A percentile compares a stretch with the other conserved stretches of the same genome.
These are phyloP conservation scores for Quercus rubra DNA, from an alignment of 306 rosid genomes.

Conservation along the genomic window DNA sequence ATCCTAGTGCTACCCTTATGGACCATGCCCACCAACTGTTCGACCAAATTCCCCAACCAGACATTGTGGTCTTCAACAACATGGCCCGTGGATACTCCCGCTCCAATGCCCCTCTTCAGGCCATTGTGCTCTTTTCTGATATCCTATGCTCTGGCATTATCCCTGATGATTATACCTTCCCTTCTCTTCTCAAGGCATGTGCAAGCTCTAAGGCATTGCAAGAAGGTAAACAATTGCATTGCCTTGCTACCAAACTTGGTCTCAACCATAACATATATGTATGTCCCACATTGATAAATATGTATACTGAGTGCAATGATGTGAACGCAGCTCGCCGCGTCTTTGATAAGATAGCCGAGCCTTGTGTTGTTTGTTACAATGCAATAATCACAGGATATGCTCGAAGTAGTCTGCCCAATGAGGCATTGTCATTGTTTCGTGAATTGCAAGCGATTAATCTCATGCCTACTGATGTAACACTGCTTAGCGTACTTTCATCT, in stretches of 20 bases:
- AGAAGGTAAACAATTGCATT: slow-evolving; percentile 76
- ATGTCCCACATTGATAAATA: slow-evolving; percentile 63
- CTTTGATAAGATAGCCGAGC: slow-evolving; percentile 60
- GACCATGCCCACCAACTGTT: slow-evolving; percentile 59
- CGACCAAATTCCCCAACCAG: slow-evolving; percentile 61
- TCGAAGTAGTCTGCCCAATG: slow-evolving; percentile 57
- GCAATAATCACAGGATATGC: slow-evolving; percentile 68
- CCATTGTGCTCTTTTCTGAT: slow-evolving; percentile 42
- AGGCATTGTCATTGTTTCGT: slow-evolving; percentile 79
- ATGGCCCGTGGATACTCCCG: slow-evolving; percentile 76
- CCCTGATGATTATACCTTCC: slow-evolving; percentile 80
- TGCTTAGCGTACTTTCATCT: slow-evolving; percentile 68
- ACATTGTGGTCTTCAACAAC: slow-evolving; percentile 56
- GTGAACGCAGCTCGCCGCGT: slow-evolving; percentile 55
- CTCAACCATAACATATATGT: slow-evolving; percentile 42
- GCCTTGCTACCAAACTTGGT: slow-evolving; percentile 57
- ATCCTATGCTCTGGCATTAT: slow-evolving; percentile 32
- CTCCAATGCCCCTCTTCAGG: slow-evolving; percentile 46
- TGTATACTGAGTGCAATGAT: slow-evolving; percentile 60
- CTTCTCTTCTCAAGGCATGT: slow-evolving; percentile 77
- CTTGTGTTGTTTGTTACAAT: slow-evolving; percentile 65
- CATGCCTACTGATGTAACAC: slow-evolving; percentile 70
- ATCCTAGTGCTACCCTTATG: slow-evolving; percentile 42
- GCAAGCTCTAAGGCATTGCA: slow-evolving; percentile 56
- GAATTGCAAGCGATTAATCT: slow-evolving; percentile 59